These are phyloP conservation scores for Vitellaria paradoxa DNA, from an alignment of 179 eudicot genomes.

Conservation along the genomic window DNA sequence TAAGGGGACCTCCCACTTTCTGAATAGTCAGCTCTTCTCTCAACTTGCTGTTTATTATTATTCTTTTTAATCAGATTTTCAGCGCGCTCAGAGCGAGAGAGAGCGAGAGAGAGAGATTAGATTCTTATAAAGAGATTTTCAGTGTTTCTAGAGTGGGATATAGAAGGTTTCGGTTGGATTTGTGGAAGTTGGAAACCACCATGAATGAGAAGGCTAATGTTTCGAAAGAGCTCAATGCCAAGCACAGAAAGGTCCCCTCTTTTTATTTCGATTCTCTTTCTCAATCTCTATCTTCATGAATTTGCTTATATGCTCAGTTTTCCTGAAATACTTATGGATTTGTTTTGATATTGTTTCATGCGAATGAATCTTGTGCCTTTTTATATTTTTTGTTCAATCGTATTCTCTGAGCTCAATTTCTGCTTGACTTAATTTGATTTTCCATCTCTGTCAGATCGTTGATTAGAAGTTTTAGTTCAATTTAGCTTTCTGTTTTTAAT, in stretches of 20 bases:
- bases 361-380: background rate
- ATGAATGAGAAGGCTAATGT: conserved; percentile 48
- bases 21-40: background rate
- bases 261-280: background rate
- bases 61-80: conserved; percentile 3
- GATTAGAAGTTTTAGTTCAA: background rate
- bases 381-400: background rate
- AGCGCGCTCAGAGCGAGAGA: background rate
- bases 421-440: background rate
- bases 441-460: background rate
- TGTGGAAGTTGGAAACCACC: conserved; percentile 9
- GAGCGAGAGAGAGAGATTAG: background rate
- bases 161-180: background rate
- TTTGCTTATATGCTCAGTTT: background rate
- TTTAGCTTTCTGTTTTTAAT: background rate
- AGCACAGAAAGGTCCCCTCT: conserved; percentile 36
- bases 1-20: background rate
- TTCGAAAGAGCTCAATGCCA: conserved; percentile 45
- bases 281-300: background rate
- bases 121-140: background rate
- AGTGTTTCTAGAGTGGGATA: background rate
- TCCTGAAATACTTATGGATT: background rate
- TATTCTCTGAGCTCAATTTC: background rate
- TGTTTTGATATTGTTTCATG: background rate
- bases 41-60: background rate